These are phyloP conservation scores for Isoetes engelmannii DNA, from an alignment of 83 land plant genomes.

Conservation along the genomic window DNA sequence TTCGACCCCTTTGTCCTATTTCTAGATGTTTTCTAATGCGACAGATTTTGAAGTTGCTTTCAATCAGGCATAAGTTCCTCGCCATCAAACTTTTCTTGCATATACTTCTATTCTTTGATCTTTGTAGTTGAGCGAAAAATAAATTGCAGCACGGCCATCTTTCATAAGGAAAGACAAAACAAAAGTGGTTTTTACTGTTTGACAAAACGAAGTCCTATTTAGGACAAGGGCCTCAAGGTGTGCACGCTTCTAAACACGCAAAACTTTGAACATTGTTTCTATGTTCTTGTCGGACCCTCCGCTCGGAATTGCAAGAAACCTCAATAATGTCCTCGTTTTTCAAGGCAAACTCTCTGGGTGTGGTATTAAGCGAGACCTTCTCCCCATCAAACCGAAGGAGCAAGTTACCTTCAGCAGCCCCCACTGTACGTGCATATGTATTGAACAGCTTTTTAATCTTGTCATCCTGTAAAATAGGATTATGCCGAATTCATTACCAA, in stretches of 20 bases:
- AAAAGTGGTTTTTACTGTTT: slow-evolving; percentile 83
- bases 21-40: too few species aligned
- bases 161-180: slow-evolving; percentile 75
- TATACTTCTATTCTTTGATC: too few species aligned
- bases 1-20: too few species aligned
- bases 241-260: slow-evolving; percentile 42
- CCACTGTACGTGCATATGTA: slow-evolving; percentile 37
- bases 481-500: too few species aligned
- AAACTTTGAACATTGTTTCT: slow-evolving; percentile 61
- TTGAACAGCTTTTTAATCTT: slow-evolving; percentile 56
- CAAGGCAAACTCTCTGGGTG: slow-evolving; percentile 44
- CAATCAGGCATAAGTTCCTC: too few species aligned
- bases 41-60: too few species aligned
- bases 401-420: slow-evolving; percentile 17
- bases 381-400: slow-evolving; percentile 59
- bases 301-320: slow-evolving; percentile 32
- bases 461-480: slow-evolving; percentile 58
- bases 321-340: slow-evolving; percentile 59
- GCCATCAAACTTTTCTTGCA: too few species aligned
- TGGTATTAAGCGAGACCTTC: slow-evolving; percentile 36
- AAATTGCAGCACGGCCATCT: slow-evolving; percentile 74
- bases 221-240: slow-evolving; percentile 54
- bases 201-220: slow-evolving; percentile 63
- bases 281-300: slow-evolving; percentile 72
- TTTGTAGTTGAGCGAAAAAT: too few species aligned